A percentile compares a stretch with the other conserved stretches of the same genome.
These are phyloP conservation scores for Cutaneotrichosporon cavernicola DNA, from an alignment of 1,284 basidiomycete species.

Conservation along the genomic window DNA sequence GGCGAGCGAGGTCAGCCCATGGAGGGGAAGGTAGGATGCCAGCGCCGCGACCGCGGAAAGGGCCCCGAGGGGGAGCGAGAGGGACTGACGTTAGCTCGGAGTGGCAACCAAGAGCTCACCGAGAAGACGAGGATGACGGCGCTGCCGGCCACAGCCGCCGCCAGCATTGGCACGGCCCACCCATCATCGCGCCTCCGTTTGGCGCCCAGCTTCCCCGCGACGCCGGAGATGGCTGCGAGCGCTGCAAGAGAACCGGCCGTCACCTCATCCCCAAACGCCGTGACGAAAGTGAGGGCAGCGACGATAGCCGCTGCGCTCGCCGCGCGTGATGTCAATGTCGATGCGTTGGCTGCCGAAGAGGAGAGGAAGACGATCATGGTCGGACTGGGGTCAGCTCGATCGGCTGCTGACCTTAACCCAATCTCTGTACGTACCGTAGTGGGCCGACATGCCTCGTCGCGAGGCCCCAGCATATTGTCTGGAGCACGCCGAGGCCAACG, in stretches of 20 bases:
- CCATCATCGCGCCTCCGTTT: constrained; percentile 3
- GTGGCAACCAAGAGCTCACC: background rate
- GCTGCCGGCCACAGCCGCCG: background rate
- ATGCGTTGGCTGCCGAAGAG: background rate
- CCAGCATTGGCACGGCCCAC: background rate
- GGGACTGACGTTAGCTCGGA: background rate
- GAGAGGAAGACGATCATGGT: constrained; percentile 3
- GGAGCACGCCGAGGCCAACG: background rate
- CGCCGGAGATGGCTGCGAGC: constrained; percentile 6
- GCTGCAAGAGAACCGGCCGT: constrained; percentile 1
- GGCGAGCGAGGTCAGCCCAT: constrained; percentile 7
- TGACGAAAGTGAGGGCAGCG: background rate
- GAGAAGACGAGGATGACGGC: constrained; percentile 1
- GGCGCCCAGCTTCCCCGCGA: background rate
- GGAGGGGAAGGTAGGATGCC: constrained; percentile 31
- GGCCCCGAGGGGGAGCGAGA: background rate
- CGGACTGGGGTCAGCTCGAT: background rate
- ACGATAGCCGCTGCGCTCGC: background rate
- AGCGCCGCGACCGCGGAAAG: constrained; percentile 7
- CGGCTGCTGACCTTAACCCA: background rate
- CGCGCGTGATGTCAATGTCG: background rate
- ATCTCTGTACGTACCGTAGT: constrained; percentile 11
- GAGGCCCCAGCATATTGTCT: constrained; percentile 1
- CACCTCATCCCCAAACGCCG: constrained; percentile 2
- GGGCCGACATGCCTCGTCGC: background rate